These are phyloP conservation scores for Colletotrichum liriopes DNA, from an alignment of 2,329 filamentous ascomycete genomes.

Conservation along the genomic window DNA sequence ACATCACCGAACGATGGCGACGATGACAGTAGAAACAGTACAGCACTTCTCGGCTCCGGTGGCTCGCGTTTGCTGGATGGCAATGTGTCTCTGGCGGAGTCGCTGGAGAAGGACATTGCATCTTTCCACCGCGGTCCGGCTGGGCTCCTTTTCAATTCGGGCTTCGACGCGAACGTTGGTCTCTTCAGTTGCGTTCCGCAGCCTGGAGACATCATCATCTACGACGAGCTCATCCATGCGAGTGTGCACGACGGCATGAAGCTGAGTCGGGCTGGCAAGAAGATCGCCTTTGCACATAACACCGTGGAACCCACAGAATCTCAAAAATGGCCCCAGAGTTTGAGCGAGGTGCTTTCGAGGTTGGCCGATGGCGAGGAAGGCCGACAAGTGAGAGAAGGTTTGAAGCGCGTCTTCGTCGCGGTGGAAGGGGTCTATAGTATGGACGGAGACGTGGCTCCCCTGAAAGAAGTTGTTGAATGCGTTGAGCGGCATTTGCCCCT, in stretches of 20 bases:
- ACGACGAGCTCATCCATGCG: constrained; percentile 84
- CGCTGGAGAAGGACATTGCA: constrained; percentile 63
- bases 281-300: constrained; percentile 72
- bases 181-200: constrained; percentile 74
- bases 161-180: constrained; percentile 77
- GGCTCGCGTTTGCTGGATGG: constrained; percentile 70
- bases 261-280: constrained; percentile 68
- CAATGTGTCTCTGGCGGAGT: constrained; percentile 62
- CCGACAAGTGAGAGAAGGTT: constrained; percentile 52
- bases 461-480: constrained; percentile 72
- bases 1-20: not conserved
- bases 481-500: constrained; percentile 70
- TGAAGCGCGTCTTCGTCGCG: constrained; percentile 74
- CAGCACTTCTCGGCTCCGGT: constrained; percentile 65
- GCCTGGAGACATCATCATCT: constrained; percentile 74
- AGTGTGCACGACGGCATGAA: constrained; percentile 85
- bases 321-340: constrained; percentile 26
- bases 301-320: constrained; percentile 50
- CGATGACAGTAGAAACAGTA: constrained; percentile 50
- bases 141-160: constrained; percentile 70
- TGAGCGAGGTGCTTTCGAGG: constrained; percentile 49
- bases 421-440: constrained; percentile 85
- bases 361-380: constrained; percentile 55
- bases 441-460: constrained; percentile 82
- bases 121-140: constrained; percentile 62